These are phyloP conservation scores for Larix kaempferi DNA, from an alignment of 75 land plant genomes.

Conservation along the genomic window DNA sequence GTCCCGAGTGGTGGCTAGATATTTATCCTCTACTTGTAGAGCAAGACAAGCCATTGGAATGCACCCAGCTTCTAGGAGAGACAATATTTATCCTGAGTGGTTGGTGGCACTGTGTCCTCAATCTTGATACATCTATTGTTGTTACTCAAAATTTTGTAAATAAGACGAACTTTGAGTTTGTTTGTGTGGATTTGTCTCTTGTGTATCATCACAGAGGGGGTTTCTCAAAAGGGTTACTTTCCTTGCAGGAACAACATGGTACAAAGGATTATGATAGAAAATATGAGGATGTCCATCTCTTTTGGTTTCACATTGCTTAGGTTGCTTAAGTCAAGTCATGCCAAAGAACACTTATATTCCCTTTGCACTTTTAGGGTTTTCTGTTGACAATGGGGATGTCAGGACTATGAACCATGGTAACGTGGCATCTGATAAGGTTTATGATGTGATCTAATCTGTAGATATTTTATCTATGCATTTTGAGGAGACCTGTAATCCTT, in stretches of 20 bases:
- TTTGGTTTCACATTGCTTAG: neutral
- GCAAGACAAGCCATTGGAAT: conserved; percentile 88
- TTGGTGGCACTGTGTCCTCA: conserved; percentile 99
- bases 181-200: conserved; percentile 94
- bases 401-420: neutral
- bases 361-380: conserved; percentile 3
- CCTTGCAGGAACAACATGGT: conserved; percentile 38
- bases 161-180: conserved; percentile 81
- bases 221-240: conserved; percentile 90
- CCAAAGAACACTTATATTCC: neutral
- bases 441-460: conserved; percentile 41
- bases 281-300: neutral
- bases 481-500: conserved; percentile 73
- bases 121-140: conserved; percentile 86
- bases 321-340: neutral
- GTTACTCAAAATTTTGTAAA: conserved; percentile 99
- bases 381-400: neutral
- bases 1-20: conserved; percentile 96
- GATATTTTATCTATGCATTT: conserved; percentile 53
- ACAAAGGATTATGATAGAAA: neutral
- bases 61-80: conserved; percentile 94
- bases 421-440: neutral
- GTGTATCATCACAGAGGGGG: conserved; percentile 90
- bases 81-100: conserved; percentile 98
- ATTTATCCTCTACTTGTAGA: conserved; percentile 81